Percentiles rank a stretch among this genome's conserved stretches.
Conservation (phyloP, 257 asterid species). For the Avicennia marina region DNA sequence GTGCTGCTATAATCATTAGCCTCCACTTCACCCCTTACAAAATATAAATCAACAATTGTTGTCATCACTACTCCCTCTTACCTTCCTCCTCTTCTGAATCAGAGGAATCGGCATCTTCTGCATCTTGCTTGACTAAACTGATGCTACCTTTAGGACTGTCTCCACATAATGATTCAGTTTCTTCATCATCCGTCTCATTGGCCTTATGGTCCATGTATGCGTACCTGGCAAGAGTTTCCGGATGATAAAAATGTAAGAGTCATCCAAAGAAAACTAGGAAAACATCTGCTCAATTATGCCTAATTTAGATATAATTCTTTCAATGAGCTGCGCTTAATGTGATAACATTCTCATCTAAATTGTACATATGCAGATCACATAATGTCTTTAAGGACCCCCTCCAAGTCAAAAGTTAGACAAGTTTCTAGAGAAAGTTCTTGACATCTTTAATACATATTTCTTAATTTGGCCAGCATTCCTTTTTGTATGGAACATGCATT, state of each 20-base stretch:
- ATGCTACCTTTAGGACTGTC: conserved; percentile 66
- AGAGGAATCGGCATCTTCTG: conserved; percentile 42
- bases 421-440: background rate
- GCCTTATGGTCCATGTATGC: conserved; percentile 80
- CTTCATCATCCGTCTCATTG: conserved; percentile 72
- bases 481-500: background rate
- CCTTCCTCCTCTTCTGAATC: conserved; percentile 63
- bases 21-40: background rate
- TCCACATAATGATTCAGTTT: conserved; percentile 57
- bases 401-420: too few relatives aligned
- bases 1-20: conserved; percentile 10
- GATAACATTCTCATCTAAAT: background rate
- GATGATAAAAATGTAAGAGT: background rate
- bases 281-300: too few relatives aligned
- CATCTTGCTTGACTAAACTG: conserved; percentile 57
- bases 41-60: background rate
- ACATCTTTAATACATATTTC: conserved; percentile 6
- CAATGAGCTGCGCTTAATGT: background rate
- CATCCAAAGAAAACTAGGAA: background rate
- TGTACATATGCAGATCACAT: too few relatives aligned
- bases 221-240: conserved; percentile 44
- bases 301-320: too few relatives aligned
- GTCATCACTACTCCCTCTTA: conserved; percentile 40
- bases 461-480: background rate
- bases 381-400: too few relatives aligned